Evolutionary conservation across 495 filamentous ascomycete genomes (phyloP).

Genomic region (Tuber magnatum): DNA sequence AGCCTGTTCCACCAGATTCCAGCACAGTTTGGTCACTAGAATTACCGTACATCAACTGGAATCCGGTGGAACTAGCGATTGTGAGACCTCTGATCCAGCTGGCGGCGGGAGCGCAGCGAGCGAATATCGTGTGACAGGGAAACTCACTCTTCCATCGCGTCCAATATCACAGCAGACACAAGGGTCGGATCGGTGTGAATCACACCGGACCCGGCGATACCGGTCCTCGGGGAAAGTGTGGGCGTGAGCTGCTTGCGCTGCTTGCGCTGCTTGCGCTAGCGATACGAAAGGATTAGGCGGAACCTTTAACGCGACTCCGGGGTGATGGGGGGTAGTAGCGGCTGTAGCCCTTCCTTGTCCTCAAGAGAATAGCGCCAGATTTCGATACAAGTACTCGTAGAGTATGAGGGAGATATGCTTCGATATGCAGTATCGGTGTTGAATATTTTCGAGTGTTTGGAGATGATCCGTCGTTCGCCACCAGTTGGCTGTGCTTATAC

Average conservation of each 20-base stretch:
- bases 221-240: not conserved
- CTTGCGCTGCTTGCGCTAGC: not conserved
- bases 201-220: not conserved
- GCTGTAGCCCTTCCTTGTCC: not conserved
- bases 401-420: not conserved
- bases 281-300: not conserved
- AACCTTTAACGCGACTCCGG: not conserved
- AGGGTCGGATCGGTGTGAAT: not conserved
- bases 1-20: not conserved
- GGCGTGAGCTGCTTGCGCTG: not conserved
- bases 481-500: too few relatives aligned
- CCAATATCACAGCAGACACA: not conserved
- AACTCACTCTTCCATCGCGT: not conserved
- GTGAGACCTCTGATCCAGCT: not conserved
- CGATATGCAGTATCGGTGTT: not conserved
- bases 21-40: not conserved
- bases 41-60: not conserved
- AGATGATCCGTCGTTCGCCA: not conserved
- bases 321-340: not conserved
- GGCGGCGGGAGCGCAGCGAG: not conserved
- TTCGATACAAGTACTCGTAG: too few relatives aligned
- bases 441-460: not conserved
- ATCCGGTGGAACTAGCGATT: not conserved
- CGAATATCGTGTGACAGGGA: not conserved
- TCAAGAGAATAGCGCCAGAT: not conserved